Evolutionary conservation across 78 protist species (phyloP).

Genomic region (Dictyostelium brefeldianum): DNA sequence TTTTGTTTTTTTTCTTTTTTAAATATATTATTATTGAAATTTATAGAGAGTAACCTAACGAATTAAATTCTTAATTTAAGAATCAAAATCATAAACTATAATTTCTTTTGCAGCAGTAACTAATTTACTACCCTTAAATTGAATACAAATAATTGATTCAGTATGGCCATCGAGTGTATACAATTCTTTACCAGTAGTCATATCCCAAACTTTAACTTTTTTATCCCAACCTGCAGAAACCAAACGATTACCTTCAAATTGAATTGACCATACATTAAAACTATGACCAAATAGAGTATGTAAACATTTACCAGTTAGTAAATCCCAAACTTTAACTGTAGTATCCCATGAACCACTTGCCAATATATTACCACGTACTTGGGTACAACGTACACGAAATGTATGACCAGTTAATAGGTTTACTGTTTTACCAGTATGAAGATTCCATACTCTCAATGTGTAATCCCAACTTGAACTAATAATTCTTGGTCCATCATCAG

Average conservation of each 20-base stretch:
- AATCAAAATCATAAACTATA: slow-evolving; percentile 72
- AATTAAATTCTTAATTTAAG: slow-evolving; percentile 24
- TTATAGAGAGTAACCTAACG: too few relatives aligned
- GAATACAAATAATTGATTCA: slow-evolving; percentile 77
- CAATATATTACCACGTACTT: slow-evolving; percentile 44
- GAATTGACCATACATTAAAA: slow-evolving; percentile 66
- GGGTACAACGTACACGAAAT: slow-evolving; percentile 54
- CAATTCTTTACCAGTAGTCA: slow-evolving; percentile 40
- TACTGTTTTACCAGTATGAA: slow-evolving; percentile 46
- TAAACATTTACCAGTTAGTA: slow-evolving; percentile 60
- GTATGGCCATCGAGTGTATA: slow-evolving; percentile 70
- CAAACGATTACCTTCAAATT: slow-evolving; percentile 73
- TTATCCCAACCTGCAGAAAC: slow-evolving; percentile 80
- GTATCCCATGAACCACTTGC: slow-evolving; percentile 78
- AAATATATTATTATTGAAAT: too few relatives aligned
- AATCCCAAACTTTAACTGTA: slow-evolving; percentile 72
- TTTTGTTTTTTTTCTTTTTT: too few relatives aligned
- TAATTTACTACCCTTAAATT: slow-evolving; percentile 69
- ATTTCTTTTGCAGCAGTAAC: slow-evolving; percentile 79
- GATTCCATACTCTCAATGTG: slow-evolving; percentile 56
- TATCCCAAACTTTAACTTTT: slow-evolving; percentile 78
- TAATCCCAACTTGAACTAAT: slow-evolving; percentile 65
- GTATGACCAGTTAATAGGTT: slow-evolving; percentile 71
- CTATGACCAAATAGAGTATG: slow-evolving; percentile 78
- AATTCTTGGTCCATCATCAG: slow-evolving; percentile 44